Percentiles rank a stretch among this genome's conserved stretches.
These are phyloP conservation scores for Cladosporium austrohemisphaericum DNA, from an alignment of 2,329 filamentous ascomycete species.

Conservation along the genomic window DNA sequence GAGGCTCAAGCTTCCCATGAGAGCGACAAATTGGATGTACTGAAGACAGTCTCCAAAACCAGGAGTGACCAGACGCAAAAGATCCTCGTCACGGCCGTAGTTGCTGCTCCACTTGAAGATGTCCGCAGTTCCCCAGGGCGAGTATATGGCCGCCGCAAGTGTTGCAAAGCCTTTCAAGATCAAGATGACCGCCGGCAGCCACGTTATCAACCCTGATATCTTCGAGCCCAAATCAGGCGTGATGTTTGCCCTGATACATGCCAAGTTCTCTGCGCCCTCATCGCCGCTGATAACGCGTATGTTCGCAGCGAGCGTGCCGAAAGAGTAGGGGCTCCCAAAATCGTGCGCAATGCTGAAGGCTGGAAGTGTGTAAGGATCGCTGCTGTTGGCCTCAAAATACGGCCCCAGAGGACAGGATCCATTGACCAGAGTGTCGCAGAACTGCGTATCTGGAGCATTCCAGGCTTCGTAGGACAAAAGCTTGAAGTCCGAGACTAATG, in stretches of 20 bases:
- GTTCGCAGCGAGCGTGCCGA: constrained; percentile 73
- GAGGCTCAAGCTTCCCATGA: constrained; percentile 82
- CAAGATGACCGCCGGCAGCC: constrained; percentile 73
- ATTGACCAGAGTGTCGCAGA: constrained; percentile 62
- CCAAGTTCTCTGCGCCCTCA: constrained; percentile 57
- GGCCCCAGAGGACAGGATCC: constrained; percentile 72
- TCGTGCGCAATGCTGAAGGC: constrained; percentile 71
- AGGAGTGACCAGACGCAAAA: constrained; percentile 86
- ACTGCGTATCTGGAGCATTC: constrained; percentile 49
- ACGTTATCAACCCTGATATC: constrained; percentile 67
- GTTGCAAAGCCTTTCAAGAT: constrained; percentile 78
- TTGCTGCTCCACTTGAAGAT: constrained; percentile 97
- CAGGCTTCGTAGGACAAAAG: constrained; percentile 75
- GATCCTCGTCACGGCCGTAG: constrained; percentile 88
- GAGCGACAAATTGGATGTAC: constrained; percentile 87
- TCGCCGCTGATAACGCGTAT: constrained; percentile 76
- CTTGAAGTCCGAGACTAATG: constrained; percentile 66
- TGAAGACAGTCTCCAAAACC: constrained; percentile 96
- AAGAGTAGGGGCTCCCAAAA: constrained; percentile 78
- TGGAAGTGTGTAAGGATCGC: constrained; percentile 56
- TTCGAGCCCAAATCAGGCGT: constrained; percentile 73
- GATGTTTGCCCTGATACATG: constrained; percentile 75
- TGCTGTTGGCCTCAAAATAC: constrained; percentile 59
- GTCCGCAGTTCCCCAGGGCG: constrained; percentile 89
- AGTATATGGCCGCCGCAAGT: constrained; percentile 77